Conservation (phyloP, 148 eudicot species). For the Amaranthus hypochondriacus region DNA sequence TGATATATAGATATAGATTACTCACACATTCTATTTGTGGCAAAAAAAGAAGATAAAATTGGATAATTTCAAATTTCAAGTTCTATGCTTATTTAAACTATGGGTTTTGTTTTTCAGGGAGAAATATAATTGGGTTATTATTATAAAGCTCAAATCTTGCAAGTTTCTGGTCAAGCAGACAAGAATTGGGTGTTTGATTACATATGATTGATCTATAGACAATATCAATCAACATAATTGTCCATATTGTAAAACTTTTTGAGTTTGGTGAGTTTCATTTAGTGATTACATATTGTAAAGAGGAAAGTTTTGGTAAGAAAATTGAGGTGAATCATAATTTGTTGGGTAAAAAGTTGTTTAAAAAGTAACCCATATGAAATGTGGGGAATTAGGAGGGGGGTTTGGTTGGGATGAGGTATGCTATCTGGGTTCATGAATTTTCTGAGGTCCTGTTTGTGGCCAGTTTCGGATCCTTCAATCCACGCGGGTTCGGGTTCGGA, state of each 20-base stretch:
- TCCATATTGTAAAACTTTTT: slow-evolving; percentile 16
- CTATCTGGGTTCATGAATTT: slow-evolving; percentile 72
- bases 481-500: slow-evolving; percentile 56
- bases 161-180: slow-evolving; percentile 7
- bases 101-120: slow-evolving; percentile 25
- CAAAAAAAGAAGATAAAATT: slow-evolving; percentile 18
- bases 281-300: slow-evolving; percentile 16
- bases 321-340: not conserved
- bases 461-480: slow-evolving; percentile 41
- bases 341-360: slow-evolving; percentile 6
- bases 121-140: slow-evolving; percentile 16
- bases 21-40: slow-evolving; percentile 21
- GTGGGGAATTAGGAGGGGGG: slow-evolving; percentile 48
- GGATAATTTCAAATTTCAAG: slow-evolving; percentile 4
- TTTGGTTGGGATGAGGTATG: slow-evolving; percentile 93
- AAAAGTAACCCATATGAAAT: slow-evolving; percentile 29
- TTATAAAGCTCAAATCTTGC: slow-evolving; percentile 4
- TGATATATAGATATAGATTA: slow-evolving; percentile 24
- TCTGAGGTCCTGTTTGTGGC: slow-evolving; percentile 85
- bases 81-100: slow-evolving; percentile 5
- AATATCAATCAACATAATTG: slow-evolving; percentile 13
- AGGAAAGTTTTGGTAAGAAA: slow-evolving; percentile 6
- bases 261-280: slow-evolving; percentile 4
- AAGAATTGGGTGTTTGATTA: slow-evolving; percentile 5
- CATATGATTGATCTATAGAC: slow-evolving; percentile 20